These are phyloP conservation scores for Pinus albicaulis DNA, from an alignment of 75 land plant genomes.

Conservation along the genomic window DNA sequence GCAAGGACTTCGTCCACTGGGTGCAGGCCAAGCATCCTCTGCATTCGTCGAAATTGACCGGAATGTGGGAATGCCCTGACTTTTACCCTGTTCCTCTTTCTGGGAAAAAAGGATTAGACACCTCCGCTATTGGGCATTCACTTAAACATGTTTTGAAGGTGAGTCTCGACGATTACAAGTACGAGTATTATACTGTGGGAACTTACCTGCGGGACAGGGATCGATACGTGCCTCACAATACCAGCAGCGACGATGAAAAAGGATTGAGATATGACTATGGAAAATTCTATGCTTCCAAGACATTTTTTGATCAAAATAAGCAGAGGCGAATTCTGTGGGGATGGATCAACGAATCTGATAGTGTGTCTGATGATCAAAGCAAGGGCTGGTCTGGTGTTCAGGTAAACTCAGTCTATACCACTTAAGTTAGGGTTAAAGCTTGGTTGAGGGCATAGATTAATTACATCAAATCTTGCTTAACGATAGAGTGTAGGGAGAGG, in stretches of 20 bases:
- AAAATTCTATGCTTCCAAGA: constrained; percentile 38
- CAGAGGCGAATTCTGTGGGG: constrained; percentile 63
- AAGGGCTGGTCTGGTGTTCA: constrained; percentile 83
- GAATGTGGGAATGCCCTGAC: constrained; percentile 89
- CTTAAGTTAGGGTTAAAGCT: too few species aligned
- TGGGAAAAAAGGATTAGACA: constrained; percentile 27
- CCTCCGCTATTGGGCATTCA: constrained; percentile 22
- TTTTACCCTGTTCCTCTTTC: constrained; percentile 59
- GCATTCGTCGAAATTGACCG: constrained; percentile 29
- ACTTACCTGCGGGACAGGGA: constrained; percentile 5
- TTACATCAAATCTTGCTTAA: too few species aligned
- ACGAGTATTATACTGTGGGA: constrained; percentile 25
- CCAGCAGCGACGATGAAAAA: constrained; percentile 9
- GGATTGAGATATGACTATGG: constrained; percentile 36
- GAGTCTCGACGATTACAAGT: constrained; percentile 27
- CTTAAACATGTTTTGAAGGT: constrained; percentile 71
- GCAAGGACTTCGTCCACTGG: constrained; percentile 54
- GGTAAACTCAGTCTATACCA: constrained; percentile 12
- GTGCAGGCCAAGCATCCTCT: constrained; percentile 27
- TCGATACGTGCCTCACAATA: constrained; percentile 17
- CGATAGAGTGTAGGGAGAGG: too few species aligned
- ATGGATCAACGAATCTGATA: constrained; percentile 67
- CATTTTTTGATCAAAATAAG: constrained; percentile 40
- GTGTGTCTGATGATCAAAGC: constrained; percentile 18
- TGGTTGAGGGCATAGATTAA: too few species aligned